Evolutionary conservation across 2,329 filamentous ascomycete genomes (phyloP).

Genomic region (Fusarium setosum): DNA sequence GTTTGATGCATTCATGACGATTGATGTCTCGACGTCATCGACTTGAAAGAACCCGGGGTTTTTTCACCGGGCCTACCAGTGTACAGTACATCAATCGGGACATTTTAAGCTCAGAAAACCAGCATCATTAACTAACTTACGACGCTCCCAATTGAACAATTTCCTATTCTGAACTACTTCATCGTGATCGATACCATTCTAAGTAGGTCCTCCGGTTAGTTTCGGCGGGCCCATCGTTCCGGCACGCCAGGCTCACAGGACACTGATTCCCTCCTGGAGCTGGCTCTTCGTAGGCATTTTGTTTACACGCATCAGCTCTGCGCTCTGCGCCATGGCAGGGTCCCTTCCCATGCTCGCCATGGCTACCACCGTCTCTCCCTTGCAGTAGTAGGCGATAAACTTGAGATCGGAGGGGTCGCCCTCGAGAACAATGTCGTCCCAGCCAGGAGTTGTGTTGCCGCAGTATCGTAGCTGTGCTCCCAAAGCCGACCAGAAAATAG

Average conservation of each 20-base stretch:
- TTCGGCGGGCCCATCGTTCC: background rate
- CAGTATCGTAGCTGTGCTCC: slow-evolving; percentile 93
- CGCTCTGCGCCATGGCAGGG: slow-evolving; percentile 83
- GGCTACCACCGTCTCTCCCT: slow-evolving; percentile 87
- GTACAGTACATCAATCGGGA: background rate
- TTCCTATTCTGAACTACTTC: slow-evolving; percentile 19
- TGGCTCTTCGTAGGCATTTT: slow-evolving; percentile 88
- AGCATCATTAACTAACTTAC: slow-evolving; percentile 11
- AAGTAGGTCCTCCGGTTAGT: slow-evolving; percentile 11
- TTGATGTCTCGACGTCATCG: slow-evolving; percentile 33
- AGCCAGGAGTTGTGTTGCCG: slow-evolving; percentile 84
- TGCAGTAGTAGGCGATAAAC: slow-evolving; percentile 90
- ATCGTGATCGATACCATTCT: slow-evolving; percentile 25
- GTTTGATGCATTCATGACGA: slow-evolving; percentile 36
- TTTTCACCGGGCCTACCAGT: slow-evolving; percentile 5
- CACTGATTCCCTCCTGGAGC: slow-evolving; percentile 71
- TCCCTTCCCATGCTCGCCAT: slow-evolving; percentile 93
- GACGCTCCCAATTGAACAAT: slow-evolving; percentile 2
- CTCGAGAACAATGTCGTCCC: slow-evolving; percentile 85
- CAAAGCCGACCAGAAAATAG: slow-evolving; percentile 96
- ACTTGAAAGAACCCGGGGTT: slow-evolving; percentile 17
- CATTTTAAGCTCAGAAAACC: background rate
- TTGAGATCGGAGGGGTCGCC: slow-evolving; percentile 82
- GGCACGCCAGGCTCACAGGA: slow-evolving; percentile 50
- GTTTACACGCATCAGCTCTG: slow-evolving; percentile 84